Base-by-base conservation (phyloP, 2,329 filamentous ascomycete genomes). In the Fusarium sp. region DNA sequence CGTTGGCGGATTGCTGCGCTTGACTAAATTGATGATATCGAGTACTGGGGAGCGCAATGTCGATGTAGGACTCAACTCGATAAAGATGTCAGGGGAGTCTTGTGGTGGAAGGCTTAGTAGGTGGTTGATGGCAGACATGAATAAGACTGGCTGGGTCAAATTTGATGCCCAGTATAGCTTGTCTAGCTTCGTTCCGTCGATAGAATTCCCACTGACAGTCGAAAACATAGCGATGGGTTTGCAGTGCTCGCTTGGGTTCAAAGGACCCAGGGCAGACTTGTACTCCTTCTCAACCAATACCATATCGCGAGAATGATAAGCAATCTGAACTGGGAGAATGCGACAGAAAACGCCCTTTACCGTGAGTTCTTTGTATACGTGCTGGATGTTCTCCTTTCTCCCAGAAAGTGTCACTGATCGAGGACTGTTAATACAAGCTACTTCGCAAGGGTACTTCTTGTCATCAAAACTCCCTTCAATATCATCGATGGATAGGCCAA, bases 301-400 rank as follows among this genome's bases (percentile, higher is more conserved):
- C 82, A 84, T 84, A 30, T 84, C 80, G 2, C 76, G 75, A 2
- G 82, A 84, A 60, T 84, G 83, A 42, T 84, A 84, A 2, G 82
- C 81, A 4, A 77, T 74, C 8, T 76, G 72, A 13, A 84, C 80
- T 3, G 76, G 67, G 9, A 84, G 74, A 1, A 79, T 58, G 6
- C 77, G 77, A 46, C 76, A 75, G 40, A 80, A 80, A 8, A 83
- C 63, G 0, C 63, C 73, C 36, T 71, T 76, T 0, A 59, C 56
- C 13, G 70, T 64, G 18, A 83, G 68, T 11, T 81, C 75, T 5
- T 72, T 65, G 5, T 74, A 71, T 45, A 83, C 74, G 8, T 57
- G 49, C 1, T 75, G 50, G 20, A 83, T 75, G 16, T 75, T 74
- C 3, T 74, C 69, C 1, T 62, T 61, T 28, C 78, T 75, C 1